phyloP scores from a whole-genome alignment of 768 basidiomycete species.

The Serendipita indica region DNA sequence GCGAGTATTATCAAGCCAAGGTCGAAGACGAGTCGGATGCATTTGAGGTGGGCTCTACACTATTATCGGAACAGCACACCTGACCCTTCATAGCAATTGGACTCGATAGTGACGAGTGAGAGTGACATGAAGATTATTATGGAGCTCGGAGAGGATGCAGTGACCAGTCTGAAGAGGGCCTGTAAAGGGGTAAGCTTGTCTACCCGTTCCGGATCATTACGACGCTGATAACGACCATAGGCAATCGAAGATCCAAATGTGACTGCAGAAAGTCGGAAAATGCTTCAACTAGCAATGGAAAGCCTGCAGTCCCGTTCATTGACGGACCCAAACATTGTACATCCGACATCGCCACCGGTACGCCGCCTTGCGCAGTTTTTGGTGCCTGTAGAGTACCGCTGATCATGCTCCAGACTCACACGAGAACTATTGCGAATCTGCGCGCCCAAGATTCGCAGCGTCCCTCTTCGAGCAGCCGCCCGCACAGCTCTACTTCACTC shows the following conservation, averaged over 20 bases:
- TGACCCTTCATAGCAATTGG: background rate
- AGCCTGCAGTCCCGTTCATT: background rate
- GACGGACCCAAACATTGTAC: background rate
- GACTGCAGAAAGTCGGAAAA: background rate
- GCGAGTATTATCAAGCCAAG: slow-evolving; percentile 2
- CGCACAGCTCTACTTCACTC: background rate
- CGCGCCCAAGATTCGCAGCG: background rate
- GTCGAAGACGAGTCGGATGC: background rate
- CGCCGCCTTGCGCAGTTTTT: background rate
- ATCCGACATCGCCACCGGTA: background rate
- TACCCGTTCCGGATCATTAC: too few relatives aligned
- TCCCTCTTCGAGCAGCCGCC: background rate
- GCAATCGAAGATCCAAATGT: background rate
- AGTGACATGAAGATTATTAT: background rate
- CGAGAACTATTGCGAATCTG: background rate
- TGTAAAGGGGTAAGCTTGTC: background rate
- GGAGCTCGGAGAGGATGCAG: slow-evolving; percentile 1
- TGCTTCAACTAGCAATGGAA: background rate
- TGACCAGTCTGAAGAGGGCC: background rate
- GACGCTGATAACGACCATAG: background rate
- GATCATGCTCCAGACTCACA: background rate
- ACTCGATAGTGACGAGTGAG: background rate
- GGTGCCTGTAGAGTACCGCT: background rate
- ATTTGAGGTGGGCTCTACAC: background rate
- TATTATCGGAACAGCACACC: background rate